A percentile compares a stretch with the other conserved stretches of the same genome.
phyloP scores from a whole-genome alignment of 2,329 filamentous ascomycete species.

The Trichoderma sp. region DNA sequence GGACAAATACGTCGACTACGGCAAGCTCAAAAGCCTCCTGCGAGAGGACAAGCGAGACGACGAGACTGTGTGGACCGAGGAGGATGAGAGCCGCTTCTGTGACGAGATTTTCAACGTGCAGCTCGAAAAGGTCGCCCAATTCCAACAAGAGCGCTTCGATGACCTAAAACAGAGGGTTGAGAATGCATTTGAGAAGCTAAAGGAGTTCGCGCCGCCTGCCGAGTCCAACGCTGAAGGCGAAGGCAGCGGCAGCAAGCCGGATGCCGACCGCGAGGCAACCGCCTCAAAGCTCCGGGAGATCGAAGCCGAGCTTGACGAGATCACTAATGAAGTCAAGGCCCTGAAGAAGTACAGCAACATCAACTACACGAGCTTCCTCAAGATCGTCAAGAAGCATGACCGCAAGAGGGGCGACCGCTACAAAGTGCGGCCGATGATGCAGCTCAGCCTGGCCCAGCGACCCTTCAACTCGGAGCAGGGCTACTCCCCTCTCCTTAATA shows the following conservation, averaged over 20 bases:
- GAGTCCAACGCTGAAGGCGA: conserved; percentile 43
- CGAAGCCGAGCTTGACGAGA: conserved; percentile 77
- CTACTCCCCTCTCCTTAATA: conserved; percentile 87
- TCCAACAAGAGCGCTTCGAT: conserved; percentile 79
- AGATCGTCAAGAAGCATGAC: conserved; percentile 99
- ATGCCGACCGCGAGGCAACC: conserved; percentile 54
- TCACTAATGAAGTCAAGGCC: conserved; percentile 89
- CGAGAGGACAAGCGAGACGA: conserved; percentile 71
- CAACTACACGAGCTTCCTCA: conserved; percentile 97
- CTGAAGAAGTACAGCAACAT: conserved; percentile 93
- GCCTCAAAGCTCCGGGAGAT: conserved; percentile 68
- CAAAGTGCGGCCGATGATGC: conserved; percentile 87
- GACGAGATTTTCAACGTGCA: conserved; percentile 94
- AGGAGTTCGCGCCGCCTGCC: conserved; percentile 68
- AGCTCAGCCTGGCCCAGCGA: conserved; percentile 82
- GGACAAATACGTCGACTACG: conserved; percentile 93
- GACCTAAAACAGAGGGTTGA: conserved; percentile 59
- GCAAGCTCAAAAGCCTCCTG: conserved; percentile 86
- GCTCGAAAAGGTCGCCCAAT: conserved; percentile 90
- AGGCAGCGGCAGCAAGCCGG: conserved; percentile 33
- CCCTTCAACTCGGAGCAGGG: conserved; percentile 92
- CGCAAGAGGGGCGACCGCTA: conserved; percentile 86
- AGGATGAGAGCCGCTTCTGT: conserved; percentile 91
- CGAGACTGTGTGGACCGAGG: conserved; percentile 82
- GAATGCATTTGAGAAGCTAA: conserved; percentile 68